Evolutionary conservation across 345 rosid genomes (phyloP).

Genomic region (Moricandia arvensis): DNA sequence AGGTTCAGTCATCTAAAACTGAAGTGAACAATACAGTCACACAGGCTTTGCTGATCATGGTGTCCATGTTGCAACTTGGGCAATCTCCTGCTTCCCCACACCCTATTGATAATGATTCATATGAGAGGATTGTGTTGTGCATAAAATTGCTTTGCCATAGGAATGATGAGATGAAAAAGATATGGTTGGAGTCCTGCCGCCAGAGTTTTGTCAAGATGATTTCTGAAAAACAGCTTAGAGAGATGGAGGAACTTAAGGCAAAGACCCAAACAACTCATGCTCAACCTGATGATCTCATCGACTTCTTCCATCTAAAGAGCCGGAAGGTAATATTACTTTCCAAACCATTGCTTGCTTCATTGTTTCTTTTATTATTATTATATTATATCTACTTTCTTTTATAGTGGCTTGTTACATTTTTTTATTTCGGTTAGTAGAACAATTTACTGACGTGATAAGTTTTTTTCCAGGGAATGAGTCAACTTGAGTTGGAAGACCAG

Average conservation of each 20-base stretch:
- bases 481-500: conserved; percentile 97
- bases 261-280: conserved; percentile 90
- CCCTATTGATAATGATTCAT: conserved; percentile 91
- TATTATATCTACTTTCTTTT: background rate
- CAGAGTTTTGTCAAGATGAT: conserved; percentile 96
- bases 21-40: conserved; percentile 71
- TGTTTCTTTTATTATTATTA: background rate
- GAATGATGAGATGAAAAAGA: conserved; percentile 72
- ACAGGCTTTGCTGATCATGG: conserved; percentile 80
- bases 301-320: conserved; percentile 97
- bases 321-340: conserved; percentile 58
- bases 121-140: conserved; percentile 81
- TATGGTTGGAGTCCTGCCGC: conserved; percentile 91
- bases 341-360: background rate
- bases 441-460: conserved; percentile 6
- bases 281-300: conserved; percentile 97
- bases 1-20: conserved; percentile 74
- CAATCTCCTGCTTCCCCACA: conserved; percentile 85
- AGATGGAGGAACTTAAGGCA: conserved; percentile 85
- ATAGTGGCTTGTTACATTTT: background rate
- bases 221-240: conserved; percentile 82
- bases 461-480: conserved; percentile 89
- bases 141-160: conserved; percentile 78
- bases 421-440: background rate
- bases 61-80: conserved; percentile 90